phyloP scores from a whole-genome alignment of 768 basidiomycete species.

The Gyrodon lividus region DNA sequence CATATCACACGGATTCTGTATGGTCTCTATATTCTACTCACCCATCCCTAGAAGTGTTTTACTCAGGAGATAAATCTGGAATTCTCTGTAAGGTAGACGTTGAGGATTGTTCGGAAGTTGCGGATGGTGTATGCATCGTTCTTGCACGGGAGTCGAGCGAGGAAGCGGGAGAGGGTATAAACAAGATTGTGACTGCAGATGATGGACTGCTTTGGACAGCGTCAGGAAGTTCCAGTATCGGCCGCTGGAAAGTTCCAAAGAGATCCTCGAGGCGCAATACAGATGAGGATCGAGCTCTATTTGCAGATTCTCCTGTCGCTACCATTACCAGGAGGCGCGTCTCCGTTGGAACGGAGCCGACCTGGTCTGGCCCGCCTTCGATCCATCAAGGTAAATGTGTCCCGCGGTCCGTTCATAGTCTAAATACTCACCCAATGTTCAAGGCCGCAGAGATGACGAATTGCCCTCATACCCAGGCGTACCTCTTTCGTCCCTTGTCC shows the following conservation, averaged over 20 bases:
- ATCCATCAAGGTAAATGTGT: constrained; percentile 20
- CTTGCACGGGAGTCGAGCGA: constrained; percentile 68
- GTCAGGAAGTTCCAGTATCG: constrained; percentile 76
- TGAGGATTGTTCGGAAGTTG: constrained; percentile 73
- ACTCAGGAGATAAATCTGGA: constrained; percentile 93
- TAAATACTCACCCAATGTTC: constrained; percentile 10
- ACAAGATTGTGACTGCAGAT: constrained; percentile 79
- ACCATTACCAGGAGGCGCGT: constrained; percentile 6
- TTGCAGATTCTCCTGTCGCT: constrained; percentile 10
- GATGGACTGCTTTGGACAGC: constrained; percentile 90
- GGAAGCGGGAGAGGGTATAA: constrained; percentile 61
- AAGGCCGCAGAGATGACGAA: constrained; percentile 23
- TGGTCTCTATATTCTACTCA: constrained; percentile 92
- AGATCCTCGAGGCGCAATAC: constrained; percentile 31
- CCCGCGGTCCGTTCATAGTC: neutral
- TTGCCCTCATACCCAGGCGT: constrained; percentile 52
- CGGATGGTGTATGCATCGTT: constrained; percentile 87
- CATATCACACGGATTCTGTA: constrained; percentile 90
- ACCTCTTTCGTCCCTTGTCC: constrained; percentile 68
- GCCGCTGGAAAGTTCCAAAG: constrained; percentile 72
- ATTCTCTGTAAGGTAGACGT: constrained; percentile 89
- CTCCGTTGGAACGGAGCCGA: constrained; percentile 17
- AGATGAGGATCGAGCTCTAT: constrained; percentile 12
- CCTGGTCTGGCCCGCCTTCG: constrained; percentile 12
- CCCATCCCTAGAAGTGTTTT: constrained; percentile 84